phyloP scores from a whole-genome alignment of 305 asterid genomes.

The Stenogyne calaminthoides region DNA sequence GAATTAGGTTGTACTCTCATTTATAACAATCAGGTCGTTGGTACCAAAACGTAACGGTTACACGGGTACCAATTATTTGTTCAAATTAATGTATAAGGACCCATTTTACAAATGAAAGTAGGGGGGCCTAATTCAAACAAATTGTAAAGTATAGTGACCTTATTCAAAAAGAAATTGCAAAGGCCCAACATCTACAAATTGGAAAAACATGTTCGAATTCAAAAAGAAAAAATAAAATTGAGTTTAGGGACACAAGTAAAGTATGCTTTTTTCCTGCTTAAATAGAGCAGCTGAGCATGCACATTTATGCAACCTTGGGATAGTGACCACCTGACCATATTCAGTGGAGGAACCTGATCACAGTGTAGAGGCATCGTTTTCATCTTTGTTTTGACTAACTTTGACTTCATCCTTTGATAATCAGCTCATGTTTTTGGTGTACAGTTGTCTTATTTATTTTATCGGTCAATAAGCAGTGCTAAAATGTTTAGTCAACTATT shows the following conservation, averaged over 20 bases:
- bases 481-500: slow-evolving; percentile 10
- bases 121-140: neutral
- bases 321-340: neutral
- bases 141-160: neutral
- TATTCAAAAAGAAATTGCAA: neutral
- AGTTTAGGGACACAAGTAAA: neutral
- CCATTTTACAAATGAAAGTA: neutral
- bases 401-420: neutral
- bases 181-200: neutral
- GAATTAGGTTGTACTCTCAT: neutral
- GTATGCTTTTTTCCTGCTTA: neutral
- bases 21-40: neutral
- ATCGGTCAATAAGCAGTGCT: slow-evolving; percentile 13
- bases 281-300: slow-evolving; percentile 15
- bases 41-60: neutral
- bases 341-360: neutral
- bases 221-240: neutral
- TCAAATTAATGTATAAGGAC: neutral
- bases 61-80: neutral
- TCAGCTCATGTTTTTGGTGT: slow-evolving; percentile 15
- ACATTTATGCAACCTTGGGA: slow-evolving; percentile 15
- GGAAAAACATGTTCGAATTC: neutral
- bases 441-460: slow-evolving; percentile 1
- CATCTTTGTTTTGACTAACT: neutral
- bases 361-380: neutral